Base-by-base conservation (phyloP, 352 stramenopile genomes). In the Phytophthora hibernalis region DNA sequence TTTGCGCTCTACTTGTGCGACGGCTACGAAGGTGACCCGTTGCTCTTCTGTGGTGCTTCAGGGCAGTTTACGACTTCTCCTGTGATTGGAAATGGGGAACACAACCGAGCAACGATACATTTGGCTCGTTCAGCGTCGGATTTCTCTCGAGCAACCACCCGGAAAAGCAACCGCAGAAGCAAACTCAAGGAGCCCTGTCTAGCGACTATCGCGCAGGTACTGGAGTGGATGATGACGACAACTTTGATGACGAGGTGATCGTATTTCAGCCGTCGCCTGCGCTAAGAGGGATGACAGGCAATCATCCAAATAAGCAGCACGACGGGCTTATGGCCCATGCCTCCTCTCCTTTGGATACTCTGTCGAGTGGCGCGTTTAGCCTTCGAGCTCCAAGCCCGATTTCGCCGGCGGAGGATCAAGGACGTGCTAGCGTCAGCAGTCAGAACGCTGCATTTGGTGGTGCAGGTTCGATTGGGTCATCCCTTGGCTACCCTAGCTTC, bases 171-270 rank as follows among this genome's bases (percentile, higher is more conserved):
- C 43, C 13, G 33, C 33, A 42, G n/a, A 2, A 61, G 35, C 51
- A 52, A 58, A 24, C 16, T 30, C 47, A 63, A 28, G 51, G 45
- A 49, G 16, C 22, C 47, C 56, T 60, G 31, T 13, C 13, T 26
- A 70, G 60, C 20, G 42, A 20, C 5, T 56, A 58, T 21, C 26
- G 28, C 24, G 20, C 42, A 33, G 57, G 33, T 2, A 58, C 58
- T 44, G 61, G 52, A 15, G 64, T 68, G 15, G 78, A 87, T 35
- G 79, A 82, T 0, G 83, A 89, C n/a, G 87, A 93, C 37, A 80
- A 95, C 21, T 87, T 93, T 61, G 85, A 93, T 48, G 87, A 93
- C 58, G 87, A 95, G 68, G 85, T 95, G 47, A 95, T 95, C 55
- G 83, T 95, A 21, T 95, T 87, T 68, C 82, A 89, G 63, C 87